phyloP scores from a whole-genome alignment of 306 rosid species.

The Fragaria vesca region DNA sequence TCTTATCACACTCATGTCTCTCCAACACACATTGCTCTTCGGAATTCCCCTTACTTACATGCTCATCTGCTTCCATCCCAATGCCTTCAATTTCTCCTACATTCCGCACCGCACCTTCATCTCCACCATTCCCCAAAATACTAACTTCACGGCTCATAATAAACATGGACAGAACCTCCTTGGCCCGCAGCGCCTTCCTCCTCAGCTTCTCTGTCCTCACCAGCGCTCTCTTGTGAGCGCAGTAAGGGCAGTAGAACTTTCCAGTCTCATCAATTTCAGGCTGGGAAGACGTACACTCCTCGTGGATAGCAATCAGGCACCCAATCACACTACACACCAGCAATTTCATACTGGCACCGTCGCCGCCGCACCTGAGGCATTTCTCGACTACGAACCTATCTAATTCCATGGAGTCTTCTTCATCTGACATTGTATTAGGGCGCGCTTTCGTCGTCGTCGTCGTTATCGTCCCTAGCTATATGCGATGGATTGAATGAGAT shows the following conservation, averaged over 20 bases:
- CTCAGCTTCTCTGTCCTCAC: constrained; percentile 26
- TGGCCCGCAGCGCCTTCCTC: constrained; percentile 39
- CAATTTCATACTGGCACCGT: constrained; percentile 28
- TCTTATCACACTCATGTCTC: background rate
- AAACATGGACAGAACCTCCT: constrained; percentile 43
- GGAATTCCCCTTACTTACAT: background rate
- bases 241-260: constrained; percentile 60
- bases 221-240: constrained; percentile 45
- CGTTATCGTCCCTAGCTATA: background rate
- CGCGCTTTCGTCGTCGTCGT: background rate
- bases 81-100: background rate
- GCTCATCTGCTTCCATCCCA: background rate
- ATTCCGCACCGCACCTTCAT: background rate
- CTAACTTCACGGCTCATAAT: constrained; percentile 14
- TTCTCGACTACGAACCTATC: constrained; percentile 14
- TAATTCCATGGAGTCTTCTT: background rate
- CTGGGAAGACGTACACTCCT: constrained; percentile 43
- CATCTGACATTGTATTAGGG: background rate
- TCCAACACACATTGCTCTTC: background rate
- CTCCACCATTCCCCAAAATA: background rate
- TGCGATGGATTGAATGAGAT: background rate
- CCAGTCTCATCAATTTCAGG: constrained; percentile 61
- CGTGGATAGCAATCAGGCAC: constrained; percentile 59
- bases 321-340: constrained; percentile 49
- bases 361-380: constrained; percentile 50